Base-by-base conservation (phyloP, 331 rosid genomes). In the Telfairia occidentalis region DNA sequence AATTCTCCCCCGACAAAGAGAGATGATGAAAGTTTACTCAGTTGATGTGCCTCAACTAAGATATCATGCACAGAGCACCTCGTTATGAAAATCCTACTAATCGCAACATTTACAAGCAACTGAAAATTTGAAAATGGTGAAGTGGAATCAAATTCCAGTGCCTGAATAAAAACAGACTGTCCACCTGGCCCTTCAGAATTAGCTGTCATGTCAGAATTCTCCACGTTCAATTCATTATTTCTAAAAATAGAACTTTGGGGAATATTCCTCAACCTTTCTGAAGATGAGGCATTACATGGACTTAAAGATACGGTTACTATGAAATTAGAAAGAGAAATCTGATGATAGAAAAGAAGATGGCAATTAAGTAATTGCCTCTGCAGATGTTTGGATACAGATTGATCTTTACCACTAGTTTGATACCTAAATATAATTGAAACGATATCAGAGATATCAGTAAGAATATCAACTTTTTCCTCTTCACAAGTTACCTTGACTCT, bases 1-100 rank as follows among this genome's bases (percentile, higher is more conserved):
- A 91, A 82, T 74, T 88, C 88, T 58, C 88, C 89, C 11, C 87
- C 96, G 71, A 94, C 64, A 80, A 87, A 89, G 82, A 89, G 79
- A 15, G 80, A 82, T 28, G 86, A 84, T 11, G 65, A 28, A 72
- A 91, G 81, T 82, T 86, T 87, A 80, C 79, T 82, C 70, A 37
- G 61, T 12, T 85, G 84, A 83, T 90, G 96, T 42, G 82, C 85
- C 79, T 49, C 83, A 79, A 84, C 61, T 76, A 94, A 79, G 78
- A 72, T 85, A 77, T 86, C 85, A 85, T 87, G 87, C 77, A 77
- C 65, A 28, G 92, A 87, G 84, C 85, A 82, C 65, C 84, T 87
- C 73, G 96, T 96, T 49, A 87, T 60, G 82, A 81, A 87, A 77
- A 85, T 79, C 78, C 70, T 53, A 84, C 81, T 83, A 71, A 89